Evolutionary conservation across 208 protist species (phyloP), one percentile per base, ranked within the genome.

Genomic region (Angomonas ambiguus): DNA sequence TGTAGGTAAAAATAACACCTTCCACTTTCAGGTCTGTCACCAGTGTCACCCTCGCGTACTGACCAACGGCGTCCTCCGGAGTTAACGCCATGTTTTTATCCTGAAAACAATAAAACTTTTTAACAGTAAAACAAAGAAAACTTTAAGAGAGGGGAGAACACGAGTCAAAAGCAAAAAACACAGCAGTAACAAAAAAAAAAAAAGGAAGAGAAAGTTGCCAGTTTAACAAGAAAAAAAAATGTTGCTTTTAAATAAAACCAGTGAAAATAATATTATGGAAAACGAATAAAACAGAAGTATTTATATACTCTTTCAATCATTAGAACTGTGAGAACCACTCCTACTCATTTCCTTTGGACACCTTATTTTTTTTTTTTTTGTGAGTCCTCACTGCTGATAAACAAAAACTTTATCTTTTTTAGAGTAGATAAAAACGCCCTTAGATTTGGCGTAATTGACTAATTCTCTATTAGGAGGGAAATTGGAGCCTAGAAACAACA

Each of bases 1-100:
- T 91, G 79, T 92, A 95, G 1, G 90, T 92, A 69, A 87, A 95
- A 38, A 95, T 76, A 22, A 77, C 87, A 16, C 90, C 90, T 30
- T 82, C 78, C 25, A 91, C 55, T 56, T 78, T 76, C 13, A 67
- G 78, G 62, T 79, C 82, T 69, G 85, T 87, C 18, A 82, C 74
- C 57, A 95, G 62, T 20, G 79, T 88, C 24, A 82, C 74, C 10
- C 62, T 42, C 65, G 85, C 81, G 67, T 74, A 81, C 62, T 74
- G 76, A 58, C 90, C 90, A 53, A 95, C 87, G 27, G 72, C 76
- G 31, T 93, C 84, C 20, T 82, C 69, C 42, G 88, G 82, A 61
- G 6, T 56, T 56, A 56, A 8, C 22, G 11, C 22, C 49, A 25
- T 24, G 8, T 56, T 11, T 8, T 56, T 24, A 70, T 33, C 42